phyloP scores from a whole-genome alignment of 139 green algal species.

The Chlamydomonas schloesseri region DNA sequence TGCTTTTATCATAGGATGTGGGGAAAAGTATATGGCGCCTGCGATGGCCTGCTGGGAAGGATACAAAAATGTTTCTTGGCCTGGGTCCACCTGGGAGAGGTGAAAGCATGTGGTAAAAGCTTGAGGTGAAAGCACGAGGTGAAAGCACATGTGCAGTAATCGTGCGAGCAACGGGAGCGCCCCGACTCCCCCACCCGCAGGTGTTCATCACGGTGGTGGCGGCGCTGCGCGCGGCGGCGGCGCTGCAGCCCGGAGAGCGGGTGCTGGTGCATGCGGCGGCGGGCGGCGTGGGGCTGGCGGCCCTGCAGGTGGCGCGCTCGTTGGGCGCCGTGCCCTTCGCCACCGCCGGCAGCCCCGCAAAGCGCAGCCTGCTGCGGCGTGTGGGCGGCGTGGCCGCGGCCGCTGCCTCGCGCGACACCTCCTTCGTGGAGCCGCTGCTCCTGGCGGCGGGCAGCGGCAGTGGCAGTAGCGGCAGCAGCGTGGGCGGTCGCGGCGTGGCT shows the following conservation, averaged over 20 bases:
- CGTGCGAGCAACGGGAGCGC: too few relatives aligned
- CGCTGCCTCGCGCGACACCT: constrained; percentile 42
- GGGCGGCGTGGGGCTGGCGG: constrained; percentile 83
- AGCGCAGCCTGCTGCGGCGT: constrained; percentile 69
- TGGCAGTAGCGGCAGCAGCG: neutral
- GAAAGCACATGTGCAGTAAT: too few relatives aligned
- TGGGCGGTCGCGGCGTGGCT: constrained; percentile 48
- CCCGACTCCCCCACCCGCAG: too few relatives aligned
- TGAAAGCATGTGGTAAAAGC: too few relatives aligned
- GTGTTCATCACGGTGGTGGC: constrained; percentile 78
- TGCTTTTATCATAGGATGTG: too few relatives aligned
- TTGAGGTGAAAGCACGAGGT: too few relatives aligned
- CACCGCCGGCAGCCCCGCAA: constrained; percentile 72
- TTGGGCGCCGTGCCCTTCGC: constrained; percentile 58
- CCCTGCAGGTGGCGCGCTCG: constrained; percentile 62
- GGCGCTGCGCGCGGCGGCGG: constrained; percentile 57
- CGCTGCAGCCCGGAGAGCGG: constrained; percentile 35
- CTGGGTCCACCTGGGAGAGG: too few relatives aligned
- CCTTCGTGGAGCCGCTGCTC: constrained; percentile 44
- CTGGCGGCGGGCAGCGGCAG: neutral
- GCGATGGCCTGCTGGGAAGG: too few relatives aligned
- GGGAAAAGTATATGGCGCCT: too few relatives aligned
- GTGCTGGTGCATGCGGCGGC: constrained; percentile 85
- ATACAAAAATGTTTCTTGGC: too few relatives aligned
- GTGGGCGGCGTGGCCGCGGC: constrained; percentile 53